Evolutionary conservation across 2,329 filamentous ascomycete species (phyloP).

Genomic region (Cladophialophora chaetospira): DNA sequence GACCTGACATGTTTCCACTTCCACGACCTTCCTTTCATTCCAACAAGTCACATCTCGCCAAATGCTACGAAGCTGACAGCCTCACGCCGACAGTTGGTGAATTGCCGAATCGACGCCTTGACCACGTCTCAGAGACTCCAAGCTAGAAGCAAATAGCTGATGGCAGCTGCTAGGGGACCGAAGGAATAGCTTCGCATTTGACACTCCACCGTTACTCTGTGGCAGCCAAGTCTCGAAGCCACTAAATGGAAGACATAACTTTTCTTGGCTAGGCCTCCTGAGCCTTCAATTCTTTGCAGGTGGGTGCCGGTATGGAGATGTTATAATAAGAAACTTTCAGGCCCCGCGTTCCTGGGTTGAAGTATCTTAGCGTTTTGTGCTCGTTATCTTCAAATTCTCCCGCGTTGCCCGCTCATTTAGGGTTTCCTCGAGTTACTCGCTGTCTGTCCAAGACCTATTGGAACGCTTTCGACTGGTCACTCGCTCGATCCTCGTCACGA

Average conservation of each 20-base stretch:
- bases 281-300: neutral
- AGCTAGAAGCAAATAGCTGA: slow-evolving; percentile 9
- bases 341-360: neutral
- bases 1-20: neutral
- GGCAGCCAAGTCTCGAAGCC: slow-evolving; percentile 13
- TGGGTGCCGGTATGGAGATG: neutral
- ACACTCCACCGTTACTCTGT: neutral
- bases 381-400: neutral
- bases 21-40: neutral
- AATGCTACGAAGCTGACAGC: neutral
- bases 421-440: neutral
- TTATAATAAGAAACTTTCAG: slow-evolving; percentile 8
- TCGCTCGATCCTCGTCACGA: neutral
- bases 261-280: slow-evolving; percentile 12
- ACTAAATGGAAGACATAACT: slow-evolving; percentile 7
- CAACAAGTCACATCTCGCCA: neutral
- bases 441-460: neutral
- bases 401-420: neutral
- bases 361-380: neutral
- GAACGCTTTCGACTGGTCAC: neutral
- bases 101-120: neutral
- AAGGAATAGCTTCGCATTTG: neutral
- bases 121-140: neutral
- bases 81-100: neutral
- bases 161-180: slow-evolving; percentile 2